Evolutionary conservation across 306 rosid genomes (phyloP), one percentile per base, ranked within the genome.

Genomic region (Castanea sativa): DNA sequence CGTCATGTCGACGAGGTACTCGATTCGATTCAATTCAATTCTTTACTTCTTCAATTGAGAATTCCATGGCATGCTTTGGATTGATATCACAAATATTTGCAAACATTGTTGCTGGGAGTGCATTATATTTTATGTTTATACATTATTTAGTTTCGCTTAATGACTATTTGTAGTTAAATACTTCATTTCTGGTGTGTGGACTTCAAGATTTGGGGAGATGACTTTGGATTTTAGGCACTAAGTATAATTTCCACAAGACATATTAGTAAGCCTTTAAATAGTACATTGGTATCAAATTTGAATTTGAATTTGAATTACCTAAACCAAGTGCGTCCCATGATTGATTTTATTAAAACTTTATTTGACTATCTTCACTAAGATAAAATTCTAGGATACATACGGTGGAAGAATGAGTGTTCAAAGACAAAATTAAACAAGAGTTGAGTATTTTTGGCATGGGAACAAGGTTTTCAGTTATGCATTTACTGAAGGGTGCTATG

Each of bases 1-100:
- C 90, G 91, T 49, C 87, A 91, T 29, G 76, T 53, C 27, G 90
- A 94, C 79, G 98, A 92, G 93, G 98, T 92, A 88, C 14, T 81
- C 20, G 61, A 15, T 51, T 38, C 7, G 35, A 32, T 32, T 23
- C 27, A 25, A 25, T 25, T 81, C 20, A 57, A 15, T 52, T 56
- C 25, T 18, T 60, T 15, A 35, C 19, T 51, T 58, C 18, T 55
- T 30, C 27, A 15, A 11, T 70, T 58, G 14, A 25, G 32, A 23
- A 49, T 25, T 71, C 57, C 19, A 29, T 63, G 20, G 1, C 19
- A 15, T 19, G 7, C 4, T 11, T 49, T 12, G 18, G 16, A 23
- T 60, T 25, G 12, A 23, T 60, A 60, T 60, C 67, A 60, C 53
- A 60, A 25, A 9, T 25, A 60, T 60, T 25, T 60, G 67, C 16